Evolutionary conservation across 306 rosid genomes (phyloP), one percentile per base, ranked within the genome.

Genomic region (Datisca glomerata): DNA sequence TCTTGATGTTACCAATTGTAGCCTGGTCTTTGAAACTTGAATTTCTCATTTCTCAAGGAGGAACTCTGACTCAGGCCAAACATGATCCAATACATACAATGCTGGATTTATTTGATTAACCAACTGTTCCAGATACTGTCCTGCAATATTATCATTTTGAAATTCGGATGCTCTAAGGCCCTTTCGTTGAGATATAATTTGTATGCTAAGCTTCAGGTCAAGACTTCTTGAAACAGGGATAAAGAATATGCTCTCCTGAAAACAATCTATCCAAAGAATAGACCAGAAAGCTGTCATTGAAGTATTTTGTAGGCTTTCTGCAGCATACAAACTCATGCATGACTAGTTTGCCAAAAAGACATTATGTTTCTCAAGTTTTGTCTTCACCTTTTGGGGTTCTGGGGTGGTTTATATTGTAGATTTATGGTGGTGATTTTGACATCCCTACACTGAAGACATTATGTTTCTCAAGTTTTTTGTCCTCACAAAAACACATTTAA

Each of bases 1-100:
- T 53, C 80, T 65, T 15, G 93, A 86, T 24, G 85, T 81, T 43
- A 75, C 83, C 45, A 86, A 37, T 69, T 81, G 58, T 47, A 72
- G 13, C 58, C 41, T 31, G 72, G 45, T 4, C 63, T 59, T 22
- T 47, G 12, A 25, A 69, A 63, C 14, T n/a, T n/a, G n/a, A n/a
- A n/a, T n/a, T n/a, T n/a, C n/a, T n/a, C 79, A 64, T 3, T 67
- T 70, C 0, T 75, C 76, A 38, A 79, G 36, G 33, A 79, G 65
- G 46, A 38, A 39, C 32, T 49, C 80, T 12, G 83, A 59, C 21
- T 48, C 62, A 0, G 39, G 27, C 78, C 70, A 63, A 53, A 81
- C 80, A 55, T 74, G 78, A 34, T 81, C 93, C 12, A 81, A 24
- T 12, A 81, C 78, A 63, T 77, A 41, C 56, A 81, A 11, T 4